These are phyloP conservation scores for Calendula officinalis DNA, from an alignment of 129 eudicot genomes.

Conservation along the genomic window DNA sequence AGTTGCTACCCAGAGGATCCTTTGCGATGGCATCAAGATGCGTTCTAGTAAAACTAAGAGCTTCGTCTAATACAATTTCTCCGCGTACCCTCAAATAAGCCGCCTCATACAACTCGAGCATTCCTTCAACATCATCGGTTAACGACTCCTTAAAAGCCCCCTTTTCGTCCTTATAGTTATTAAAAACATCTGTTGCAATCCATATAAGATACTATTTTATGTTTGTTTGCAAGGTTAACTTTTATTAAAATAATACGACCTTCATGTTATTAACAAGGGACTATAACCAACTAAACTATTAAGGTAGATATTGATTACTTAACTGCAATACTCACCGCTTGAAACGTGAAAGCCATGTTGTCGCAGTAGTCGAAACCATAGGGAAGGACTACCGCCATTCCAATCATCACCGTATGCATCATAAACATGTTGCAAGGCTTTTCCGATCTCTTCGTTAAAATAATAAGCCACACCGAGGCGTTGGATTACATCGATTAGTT, in stretches of 20 bases:
- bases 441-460: constrained; percentile 41
- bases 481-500: constrained; percentile 44
- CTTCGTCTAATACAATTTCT: constrained; percentile 49
- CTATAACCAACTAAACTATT: too few relatives aligned
- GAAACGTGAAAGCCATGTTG: constrained; percentile 43
- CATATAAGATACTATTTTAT: neutral
- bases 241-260: too few relatives aligned
- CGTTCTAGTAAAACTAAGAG: constrained; percentile 36
- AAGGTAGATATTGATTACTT: too few relatives aligned
- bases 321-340: constrained; percentile 32
- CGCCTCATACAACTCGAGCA: constrained; percentile 54
- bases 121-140: constrained; percentile 25
- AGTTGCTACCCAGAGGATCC: constrained; percentile 3
- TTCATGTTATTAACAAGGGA: too few relatives aligned
- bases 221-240: neutral
- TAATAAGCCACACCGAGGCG: constrained; percentile 46
- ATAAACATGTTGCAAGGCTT: constrained; percentile 10
- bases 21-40: constrained; percentile 6
- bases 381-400: constrained; percentile 24
- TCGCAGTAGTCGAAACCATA: constrained; percentile 46
- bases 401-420: constrained; percentile 26
- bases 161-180: constrained; percentile 29
- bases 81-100: constrained; percentile 34
- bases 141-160: constrained; percentile 33
- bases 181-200: constrained; percentile 37